phyloP scores from a whole-genome alignment of 2,329 filamentous ascomycete genomes.

The Phaeosphaeria sp. region DNA sequence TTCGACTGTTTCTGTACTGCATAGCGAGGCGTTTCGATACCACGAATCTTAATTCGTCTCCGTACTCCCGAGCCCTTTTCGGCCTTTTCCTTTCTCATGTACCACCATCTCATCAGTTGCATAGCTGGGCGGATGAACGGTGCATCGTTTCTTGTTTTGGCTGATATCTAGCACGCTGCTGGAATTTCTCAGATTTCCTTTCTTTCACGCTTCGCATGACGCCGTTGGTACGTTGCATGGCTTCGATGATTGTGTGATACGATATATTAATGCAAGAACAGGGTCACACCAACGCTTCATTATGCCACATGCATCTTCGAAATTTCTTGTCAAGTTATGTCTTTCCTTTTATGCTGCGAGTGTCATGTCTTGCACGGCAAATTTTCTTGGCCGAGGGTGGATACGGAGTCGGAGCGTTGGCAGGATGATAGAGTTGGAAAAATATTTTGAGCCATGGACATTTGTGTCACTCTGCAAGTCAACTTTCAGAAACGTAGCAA shows the following conservation, averaged over 20 bases:
- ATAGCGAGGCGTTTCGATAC: slow-evolving; percentile 50
- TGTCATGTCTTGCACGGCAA: background rate
- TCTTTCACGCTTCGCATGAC: background rate
- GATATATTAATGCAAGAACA: background rate
- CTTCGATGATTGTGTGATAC: background rate
- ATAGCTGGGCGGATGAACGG: slow-evolving; percentile 9
- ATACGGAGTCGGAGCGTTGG: background rate
- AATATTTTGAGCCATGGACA: slow-evolving; percentile 1
- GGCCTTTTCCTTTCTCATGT: slow-evolving; percentile 14
- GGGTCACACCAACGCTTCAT: background rate
- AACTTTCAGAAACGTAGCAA: background rate
- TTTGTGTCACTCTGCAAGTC: background rate
- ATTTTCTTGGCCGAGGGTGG: background rate
- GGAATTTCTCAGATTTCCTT: background rate
- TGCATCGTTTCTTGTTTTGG: slow-evolving; percentile 1
- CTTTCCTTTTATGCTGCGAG: background rate
- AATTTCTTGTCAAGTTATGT: background rate
- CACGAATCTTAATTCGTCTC: slow-evolving; percentile 25
- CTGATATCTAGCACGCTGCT: background rate
- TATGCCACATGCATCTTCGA: background rate
- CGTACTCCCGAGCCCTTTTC: slow-evolving; percentile 7
- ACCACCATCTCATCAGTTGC: slow-evolving; percentile 27
- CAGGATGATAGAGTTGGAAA: slow-evolving; percentile 2
- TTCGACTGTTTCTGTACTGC: slow-evolving; percentile 26
- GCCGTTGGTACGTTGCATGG: background rate